These are phyloP conservation scores for Termitomyces sp. DNA, from an alignment of 768 basidiomycete species.

Conservation along the genomic window DNA sequence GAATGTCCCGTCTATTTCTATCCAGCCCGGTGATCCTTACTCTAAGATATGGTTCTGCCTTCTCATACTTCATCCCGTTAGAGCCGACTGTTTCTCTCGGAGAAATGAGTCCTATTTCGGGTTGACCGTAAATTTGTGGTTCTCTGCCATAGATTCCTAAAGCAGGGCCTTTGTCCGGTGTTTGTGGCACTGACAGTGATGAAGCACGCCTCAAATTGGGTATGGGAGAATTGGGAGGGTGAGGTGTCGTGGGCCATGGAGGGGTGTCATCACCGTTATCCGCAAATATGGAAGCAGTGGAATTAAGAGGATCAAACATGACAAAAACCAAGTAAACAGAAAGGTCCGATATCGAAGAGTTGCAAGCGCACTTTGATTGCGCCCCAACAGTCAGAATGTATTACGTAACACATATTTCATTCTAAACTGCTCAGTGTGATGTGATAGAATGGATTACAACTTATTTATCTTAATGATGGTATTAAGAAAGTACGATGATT, in stretches of 20 bases:
- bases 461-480: neutral
- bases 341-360: neutral
- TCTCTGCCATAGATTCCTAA: slow-evolving; percentile 69
- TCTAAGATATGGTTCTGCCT: slow-evolving; percentile 76
- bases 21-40: slow-evolving; percentile 89
- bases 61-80: slow-evolving; percentile 71
- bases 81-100: slow-evolving; percentile 58
- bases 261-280: slow-evolving; percentile 45
- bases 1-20: slow-evolving; percentile 90
- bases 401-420: slow-evolving; percentile 4
- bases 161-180: slow-evolving; percentile 46
- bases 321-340: slow-evolving; percentile 2
- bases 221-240: slow-evolving; percentile 62
- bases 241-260: slow-evolving; percentile 82
- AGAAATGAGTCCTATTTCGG: slow-evolving; percentile 77
- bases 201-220: slow-evolving; percentile 64
- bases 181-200: slow-evolving; percentile 38
- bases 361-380: neutral
- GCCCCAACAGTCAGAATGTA: neutral
- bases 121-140: slow-evolving; percentile 84
- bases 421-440: neutral
- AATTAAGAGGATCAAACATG: slow-evolving; percentile 74
- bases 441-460: neutral
- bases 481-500: neutral
- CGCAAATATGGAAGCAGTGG: slow-evolving; percentile 48